Evolutionary conservation across 2,329 filamentous ascomycete species (phyloP), one percentile per base, ranked within the genome.

Genomic region (Parascedosporium putredinis): DNA sequence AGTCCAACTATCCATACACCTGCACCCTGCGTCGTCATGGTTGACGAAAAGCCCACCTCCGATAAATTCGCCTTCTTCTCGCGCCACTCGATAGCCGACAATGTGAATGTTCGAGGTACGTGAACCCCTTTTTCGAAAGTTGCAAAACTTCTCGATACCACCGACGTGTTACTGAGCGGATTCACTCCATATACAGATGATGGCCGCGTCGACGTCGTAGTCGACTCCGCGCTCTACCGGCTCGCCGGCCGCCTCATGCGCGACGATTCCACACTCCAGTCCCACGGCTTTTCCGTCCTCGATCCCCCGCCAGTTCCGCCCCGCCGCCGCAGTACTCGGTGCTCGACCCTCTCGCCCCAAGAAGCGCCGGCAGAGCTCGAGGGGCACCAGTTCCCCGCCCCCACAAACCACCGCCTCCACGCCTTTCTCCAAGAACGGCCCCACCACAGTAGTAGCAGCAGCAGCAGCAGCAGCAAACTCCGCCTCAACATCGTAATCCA

Each of bases 401-500:
- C n/a, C n/a, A n/a, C n/a, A n/a, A n/a, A n/a, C n/a, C n/a, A n/a
- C n/a, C n/a, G n/a, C n/a, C n/a, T n/a, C n/a, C n/a, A n/a, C n/a
- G n/a, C n/a, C n/a, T n/a, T n/a, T n/a, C n/a, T n/a, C n/a, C n/a
- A n/a, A n/a, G n/a, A n/a, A n/a, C n/a, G n/a, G n/a, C n/a, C n/a
- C n/a, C n/a, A n/a, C n/a, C n/a, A n/a, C n/a, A n/a, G n/a, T n/a
- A n/a, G n/a, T n/a, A n/a, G n/a, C n/a, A n/a, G n/a, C n/a, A n/a
- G n/a, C n/a, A n/a, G n/a, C n/a, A n/a, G n/a, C n/a, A n/a, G n/a
- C n/a, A 42, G 38, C 38, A 20, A 16, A 16, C 20, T 42, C 38
- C 8, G 62, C 8, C 68, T 93, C 44, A 90, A 89, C 61, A 84
- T 93, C 49, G 85, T 89, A 24, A 83, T 91, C 57, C 88, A 89